Percentiles rank a stretch among this genome's conserved stretches.
Evolutionary conservation across 208 protist species (phyloP).

Genomic region (Acanthamoeba rhysodes): DNA sequence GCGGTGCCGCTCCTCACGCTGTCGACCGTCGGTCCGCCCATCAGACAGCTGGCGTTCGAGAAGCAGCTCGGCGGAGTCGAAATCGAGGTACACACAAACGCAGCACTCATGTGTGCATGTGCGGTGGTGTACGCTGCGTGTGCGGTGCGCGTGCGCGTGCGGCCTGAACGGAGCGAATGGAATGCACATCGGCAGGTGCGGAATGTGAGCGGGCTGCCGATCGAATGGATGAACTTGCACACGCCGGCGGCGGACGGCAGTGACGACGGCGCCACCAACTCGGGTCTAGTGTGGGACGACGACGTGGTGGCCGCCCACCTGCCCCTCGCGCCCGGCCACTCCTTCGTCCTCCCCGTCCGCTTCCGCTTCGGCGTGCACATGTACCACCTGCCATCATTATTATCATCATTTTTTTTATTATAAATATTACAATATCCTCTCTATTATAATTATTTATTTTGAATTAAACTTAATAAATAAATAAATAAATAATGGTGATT

Average conservation of each 20-base stretch:
- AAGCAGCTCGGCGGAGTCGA: constrained; percentile 31
- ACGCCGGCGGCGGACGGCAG: neutral
- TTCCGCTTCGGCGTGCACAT: constrained; percentile 32
- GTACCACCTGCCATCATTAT: neutral
- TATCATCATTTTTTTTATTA: no score
- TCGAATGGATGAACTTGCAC: neutral
- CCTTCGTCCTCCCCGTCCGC: constrained; percentile 8
- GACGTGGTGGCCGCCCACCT: neutral
- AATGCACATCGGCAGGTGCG: neutral
- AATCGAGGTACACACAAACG: neutral
- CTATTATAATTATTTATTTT: neutral
- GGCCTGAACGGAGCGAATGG: neutral
- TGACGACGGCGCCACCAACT: neutral
- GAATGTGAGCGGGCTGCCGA: constrained; percentile 22
- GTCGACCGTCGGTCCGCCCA: neutral
- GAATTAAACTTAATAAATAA: no score
- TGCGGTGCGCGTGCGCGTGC: no score
- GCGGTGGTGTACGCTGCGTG: no score
- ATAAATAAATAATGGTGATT: neutral
- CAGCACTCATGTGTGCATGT: neutral
- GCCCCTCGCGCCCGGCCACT: neutral
- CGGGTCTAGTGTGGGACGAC: neutral
- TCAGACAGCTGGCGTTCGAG: constrained; percentile 29
- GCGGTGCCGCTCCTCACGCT: constrained; percentile 12
- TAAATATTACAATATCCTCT: no score